Base-by-base conservation (phyloP, 306 rosid genomes). In the Inga oerstediana region DNA sequence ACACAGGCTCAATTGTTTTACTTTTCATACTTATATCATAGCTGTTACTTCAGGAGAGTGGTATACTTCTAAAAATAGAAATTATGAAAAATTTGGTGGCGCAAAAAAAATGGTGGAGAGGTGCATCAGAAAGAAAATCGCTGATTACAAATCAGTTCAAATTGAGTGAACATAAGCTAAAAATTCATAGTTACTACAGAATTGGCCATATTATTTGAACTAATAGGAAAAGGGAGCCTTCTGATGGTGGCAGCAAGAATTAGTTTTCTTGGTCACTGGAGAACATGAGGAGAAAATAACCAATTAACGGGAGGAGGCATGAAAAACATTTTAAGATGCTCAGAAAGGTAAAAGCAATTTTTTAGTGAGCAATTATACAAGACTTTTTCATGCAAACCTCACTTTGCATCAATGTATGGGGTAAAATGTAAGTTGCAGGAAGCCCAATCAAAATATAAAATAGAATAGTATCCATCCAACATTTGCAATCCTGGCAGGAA, bases 321-420 rank as follows among this genome's bases (percentile, higher is more conserved):
- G 80, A 27, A 27, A 27, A 78, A 45, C 15, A 49, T 69, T 67
- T 62, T 51, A 61, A 35, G 82, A 85, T 37, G 71, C 71, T 39
- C 34, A 64, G 74, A n/a, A 69, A 69, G 56, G 67, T 49, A 16
- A 72, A 75, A 71, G 51, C 20, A 51, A 46, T 39, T 74, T 39
- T 27, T 49, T 15, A 22, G 17, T 35, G 56, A 61, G 30, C 64
- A 85, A 61, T 24, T 8, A 70, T 15, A 46, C 58, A 80, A 41
- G 59, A 65, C 37, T 68, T 30, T 20, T 78, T 41, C 72, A 27
- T 7, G 58, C 66, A 72, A 54, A 52, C 56, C 43, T 8, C 39
- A 81, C 59, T 78, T 68, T 22, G 9, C 17, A 35, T 72, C 34
- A 73, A 52, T n/a, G 7, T 66, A 41, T 54, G 43, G 5, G 7